These are phyloP conservation scores for Scytalidium lignicola DNA, from an alignment of 2,329 filamentous ascomycete genomes.

Conservation along the genomic window DNA sequence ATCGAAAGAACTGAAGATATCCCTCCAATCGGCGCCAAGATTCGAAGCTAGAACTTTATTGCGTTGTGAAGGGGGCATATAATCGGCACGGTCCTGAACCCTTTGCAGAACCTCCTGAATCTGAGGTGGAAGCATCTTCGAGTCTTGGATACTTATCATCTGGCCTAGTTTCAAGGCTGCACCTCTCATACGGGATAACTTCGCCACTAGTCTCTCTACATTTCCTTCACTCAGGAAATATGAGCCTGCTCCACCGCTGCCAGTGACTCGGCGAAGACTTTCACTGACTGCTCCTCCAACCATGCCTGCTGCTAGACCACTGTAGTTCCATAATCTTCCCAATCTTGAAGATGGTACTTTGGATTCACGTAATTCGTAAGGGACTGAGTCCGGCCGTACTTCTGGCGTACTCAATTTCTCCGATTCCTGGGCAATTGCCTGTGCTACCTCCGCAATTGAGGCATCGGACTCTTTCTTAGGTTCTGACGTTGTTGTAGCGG, in stretches of 20 bases:
- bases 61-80: conserved; percentile 93
- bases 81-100: conserved; percentile 94
- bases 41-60: conserved; percentile 76
- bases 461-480: background rate
- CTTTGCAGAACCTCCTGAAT: conserved; percentile 89
- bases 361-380: conserved; percentile 78
- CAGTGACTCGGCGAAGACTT: conserved; percentile 72
- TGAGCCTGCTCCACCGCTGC: conserved; percentile 64
- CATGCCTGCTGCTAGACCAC: conserved; percentile 91
- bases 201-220: conserved; percentile 87
- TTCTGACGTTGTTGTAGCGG: background rate
- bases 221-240: conserved; percentile 84
- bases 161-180: conserved; percentile 96
- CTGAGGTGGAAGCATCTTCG: conserved; percentile 83
- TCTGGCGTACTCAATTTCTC: conserved; percentile 27
- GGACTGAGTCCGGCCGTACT: conserved; percentile 21
- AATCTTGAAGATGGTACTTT: conserved; percentile 84
- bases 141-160: conserved; percentile 97
- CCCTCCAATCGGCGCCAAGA: conserved; percentile 77
- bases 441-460: conserved; percentile 37
- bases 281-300: conserved; percentile 87
- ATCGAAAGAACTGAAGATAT: conserved; percentile 78
- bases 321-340: conserved; percentile 89
- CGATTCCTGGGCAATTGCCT: conserved; percentile 35
- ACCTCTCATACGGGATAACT: conserved; percentile 92